These are phyloP conservation scores for Vigna mungo DNA, from an alignment of 306 rosid genomes.

Conservation along the genomic window DNA sequence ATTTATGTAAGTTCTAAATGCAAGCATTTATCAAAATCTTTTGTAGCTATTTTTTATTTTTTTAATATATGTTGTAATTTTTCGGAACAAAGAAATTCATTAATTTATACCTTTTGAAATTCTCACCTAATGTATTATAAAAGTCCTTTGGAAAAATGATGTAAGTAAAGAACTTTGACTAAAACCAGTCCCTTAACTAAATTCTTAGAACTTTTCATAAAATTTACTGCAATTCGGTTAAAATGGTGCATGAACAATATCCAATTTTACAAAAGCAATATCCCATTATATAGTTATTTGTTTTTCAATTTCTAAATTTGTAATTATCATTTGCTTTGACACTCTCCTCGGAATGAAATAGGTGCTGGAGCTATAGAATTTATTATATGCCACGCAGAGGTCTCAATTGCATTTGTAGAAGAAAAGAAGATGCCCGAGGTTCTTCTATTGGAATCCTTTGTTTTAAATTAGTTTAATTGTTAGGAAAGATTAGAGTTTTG, in stretches of 20 bases:
- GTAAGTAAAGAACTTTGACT: not conserved
- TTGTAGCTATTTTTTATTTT: not conserved
- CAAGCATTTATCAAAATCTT: conserved; percentile 8
- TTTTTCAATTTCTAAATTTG: conserved; percentile 23
- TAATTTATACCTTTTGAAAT: conserved; percentile 11
- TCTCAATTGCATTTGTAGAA: conserved; percentile 79
- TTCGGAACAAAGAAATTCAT: conserved; percentile 29
- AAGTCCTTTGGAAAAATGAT: conserved; percentile 14
- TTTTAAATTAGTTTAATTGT: conserved; percentile 22
- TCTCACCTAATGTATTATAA: not conserved
- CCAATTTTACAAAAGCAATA: conserved; percentile 19
- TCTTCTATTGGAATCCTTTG: conserved; percentile 16
- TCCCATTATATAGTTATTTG: conserved; percentile 13
- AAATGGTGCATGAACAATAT: conserved; percentile 19
- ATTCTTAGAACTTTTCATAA: conserved; percentile 16
- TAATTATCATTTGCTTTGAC: conserved; percentile 37
- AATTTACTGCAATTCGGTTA: conserved; percentile 9
- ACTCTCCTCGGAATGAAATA: conserved; percentile 48
- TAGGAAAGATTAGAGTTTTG: conserved; percentile 23
- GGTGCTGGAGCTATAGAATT: conserved; percentile 95
- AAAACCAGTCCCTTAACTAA: conserved; percentile 6
- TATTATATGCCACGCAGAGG: conserved; percentile 83
- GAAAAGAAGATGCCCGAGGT: conserved; percentile 94
- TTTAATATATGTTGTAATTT: not conserved
- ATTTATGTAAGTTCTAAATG: conserved; percentile 2